Conservation (phyloP, 306 rosid genomes). For the Rosa persica region DNA sequence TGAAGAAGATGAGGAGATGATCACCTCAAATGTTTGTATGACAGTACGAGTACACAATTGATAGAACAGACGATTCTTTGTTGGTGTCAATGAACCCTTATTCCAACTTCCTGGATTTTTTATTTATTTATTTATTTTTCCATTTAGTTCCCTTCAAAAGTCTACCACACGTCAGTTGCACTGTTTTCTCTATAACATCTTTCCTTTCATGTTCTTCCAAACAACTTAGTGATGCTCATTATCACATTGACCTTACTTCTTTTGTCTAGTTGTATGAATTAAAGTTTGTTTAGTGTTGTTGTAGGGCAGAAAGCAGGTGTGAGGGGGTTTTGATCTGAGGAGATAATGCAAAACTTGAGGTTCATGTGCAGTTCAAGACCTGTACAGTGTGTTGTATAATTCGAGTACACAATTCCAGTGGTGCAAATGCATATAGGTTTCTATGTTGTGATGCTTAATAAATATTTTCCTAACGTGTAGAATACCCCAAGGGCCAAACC, state of each 20-base stretch:
- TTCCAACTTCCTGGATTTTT: too few species aligned
- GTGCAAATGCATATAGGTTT: neutral
- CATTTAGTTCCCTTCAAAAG: too few species aligned
- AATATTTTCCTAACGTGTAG: neutral
- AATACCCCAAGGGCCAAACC: neutral
- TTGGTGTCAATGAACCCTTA: neutral
- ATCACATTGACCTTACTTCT: neutral
- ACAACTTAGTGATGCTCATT: neutral
- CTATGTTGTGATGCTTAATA: neutral
- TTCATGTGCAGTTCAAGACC: neutral
- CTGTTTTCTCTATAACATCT: too few species aligned
- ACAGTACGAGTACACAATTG: neutral
- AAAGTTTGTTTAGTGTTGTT: slow-evolving; percentile 22
- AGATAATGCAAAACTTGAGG: neutral
- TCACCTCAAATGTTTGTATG: neutral
- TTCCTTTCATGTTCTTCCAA: neutral
- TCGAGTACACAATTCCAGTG: neutral
- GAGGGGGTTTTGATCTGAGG: slow-evolving; percentile 33
- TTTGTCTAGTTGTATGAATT: neutral
- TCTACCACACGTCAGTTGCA: too few species aligned
- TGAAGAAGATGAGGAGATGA: neutral
- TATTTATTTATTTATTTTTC: too few species aligned
- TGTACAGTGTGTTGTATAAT: neutral
- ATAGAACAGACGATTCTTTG: neutral
- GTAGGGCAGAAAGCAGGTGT: slow-evolving; percentile 71